Conservation (phyloP, 2,329 filamentous ascomycete species). For the Fusarium sacchari region DNA sequence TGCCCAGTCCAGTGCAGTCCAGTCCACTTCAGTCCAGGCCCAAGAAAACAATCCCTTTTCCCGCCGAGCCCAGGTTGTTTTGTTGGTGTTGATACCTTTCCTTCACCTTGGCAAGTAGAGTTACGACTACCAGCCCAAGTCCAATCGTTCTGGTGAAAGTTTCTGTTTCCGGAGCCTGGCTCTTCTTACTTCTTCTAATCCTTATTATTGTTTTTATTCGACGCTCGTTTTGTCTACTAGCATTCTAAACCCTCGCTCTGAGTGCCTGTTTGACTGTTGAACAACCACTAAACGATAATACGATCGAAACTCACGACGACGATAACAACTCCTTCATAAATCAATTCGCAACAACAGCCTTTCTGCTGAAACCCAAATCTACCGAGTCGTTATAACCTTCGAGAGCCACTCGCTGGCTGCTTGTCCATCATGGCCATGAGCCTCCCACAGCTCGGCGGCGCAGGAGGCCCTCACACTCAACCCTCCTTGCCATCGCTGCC, state of each 20-base stretch:
- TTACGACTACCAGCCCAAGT: constrained; percentile 36
- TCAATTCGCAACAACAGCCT: neutral
- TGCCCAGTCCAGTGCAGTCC: constrained; percentile 15
- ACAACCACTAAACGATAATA: constrained; percentile 3
- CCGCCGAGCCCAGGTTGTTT: constrained; percentile 28
- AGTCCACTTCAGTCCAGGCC: neutral
- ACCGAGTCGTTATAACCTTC: constrained; percentile 14
- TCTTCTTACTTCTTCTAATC: constrained; percentile 21
- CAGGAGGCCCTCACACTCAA: constrained; percentile 77
- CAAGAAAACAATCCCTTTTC: constrained; percentile 48
- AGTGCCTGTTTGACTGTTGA: constrained; percentile 27
- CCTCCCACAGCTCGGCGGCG: constrained; percentile 60
- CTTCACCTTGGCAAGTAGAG: constrained; percentile 19
- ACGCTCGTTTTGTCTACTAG: constrained; percentile 42
- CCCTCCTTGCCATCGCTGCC: constrained; percentile 89
- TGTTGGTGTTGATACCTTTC: constrained; percentile 33
- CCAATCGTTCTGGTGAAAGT: constrained; percentile 35
- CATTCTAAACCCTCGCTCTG: constrained; percentile 38
- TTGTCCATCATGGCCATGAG: constrained; percentile 69
- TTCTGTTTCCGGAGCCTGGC: constrained; percentile 30
- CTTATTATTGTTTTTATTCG: constrained; percentile 28
- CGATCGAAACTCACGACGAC: constrained; percentile 8
- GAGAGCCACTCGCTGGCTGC: constrained; percentile 46
- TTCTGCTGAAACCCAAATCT: constrained; percentile 11
- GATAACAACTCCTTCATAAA: constrained; percentile 8